Conservation (phyloP, 129 eudicot species). For the Flaveria linearis region DNA sequence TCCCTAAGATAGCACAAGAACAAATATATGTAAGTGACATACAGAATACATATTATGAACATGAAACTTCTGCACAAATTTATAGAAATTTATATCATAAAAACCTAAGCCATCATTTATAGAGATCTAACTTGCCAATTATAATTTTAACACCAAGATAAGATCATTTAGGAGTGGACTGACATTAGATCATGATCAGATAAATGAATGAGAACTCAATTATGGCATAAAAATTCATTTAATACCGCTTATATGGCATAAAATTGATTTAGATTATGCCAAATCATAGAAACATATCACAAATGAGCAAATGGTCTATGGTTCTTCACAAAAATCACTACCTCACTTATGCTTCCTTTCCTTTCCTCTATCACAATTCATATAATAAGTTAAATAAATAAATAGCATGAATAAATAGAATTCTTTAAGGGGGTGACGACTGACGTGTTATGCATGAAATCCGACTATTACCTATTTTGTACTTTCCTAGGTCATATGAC, state of each 20-base stretch:
- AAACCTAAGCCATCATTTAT: neutral
- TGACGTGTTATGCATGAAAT: neutral
- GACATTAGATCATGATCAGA: neutral
- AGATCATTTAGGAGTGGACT: neutral
- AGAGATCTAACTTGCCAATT: neutral
- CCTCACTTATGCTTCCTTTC: neutral
- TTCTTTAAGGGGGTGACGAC: conserved; percentile 7
- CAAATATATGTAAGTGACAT: conserved; percentile 3
- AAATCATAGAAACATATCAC: conserved; percentile 17
- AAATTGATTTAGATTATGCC: conserved; percentile 1
- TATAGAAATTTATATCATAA: neutral
- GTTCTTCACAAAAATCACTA: neutral
- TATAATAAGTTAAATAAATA: conserved; percentile 12
- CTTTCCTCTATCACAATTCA: conserved; percentile 8
- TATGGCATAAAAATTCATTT: conserved; percentile 12
- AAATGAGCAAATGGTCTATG: conserved; percentile 19
- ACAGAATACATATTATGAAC: neutral
- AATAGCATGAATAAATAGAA: conserved; percentile 13
- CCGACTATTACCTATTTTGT: neutral
- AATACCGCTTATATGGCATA: neutral
- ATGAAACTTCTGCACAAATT: neutral
- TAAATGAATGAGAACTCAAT: conserved; percentile 9
- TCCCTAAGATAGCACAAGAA: conserved; percentile 12
- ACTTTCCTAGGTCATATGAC: conserved; percentile 21
- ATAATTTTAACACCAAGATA: neutral